Evolutionary conservation across 345 rosid species (phyloP).

Genomic region (Eutrema yunnanense): DNA sequence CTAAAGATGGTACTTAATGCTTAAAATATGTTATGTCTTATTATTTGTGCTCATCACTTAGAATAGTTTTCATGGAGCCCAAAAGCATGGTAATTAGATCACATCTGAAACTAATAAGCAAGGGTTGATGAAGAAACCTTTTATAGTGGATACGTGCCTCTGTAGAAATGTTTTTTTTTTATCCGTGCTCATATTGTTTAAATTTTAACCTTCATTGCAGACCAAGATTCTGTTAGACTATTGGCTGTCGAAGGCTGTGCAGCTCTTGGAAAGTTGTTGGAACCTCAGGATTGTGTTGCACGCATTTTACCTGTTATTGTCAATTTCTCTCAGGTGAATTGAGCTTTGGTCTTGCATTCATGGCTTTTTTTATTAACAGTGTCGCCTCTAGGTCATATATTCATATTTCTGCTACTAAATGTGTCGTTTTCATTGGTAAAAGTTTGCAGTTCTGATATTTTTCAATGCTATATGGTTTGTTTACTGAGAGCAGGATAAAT

Average conservation of each 20-base stretch:
- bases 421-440: not conserved
- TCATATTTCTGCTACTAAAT: not conserved
- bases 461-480: not conserved
- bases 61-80: not conserved
- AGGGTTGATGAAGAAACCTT: not conserved
- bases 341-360: not conserved
- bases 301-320: constrained; percentile 72
- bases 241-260: constrained; percentile 83
- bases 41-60: not conserved
- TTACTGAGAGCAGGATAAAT: constrained; percentile 61
- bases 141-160: not conserved
- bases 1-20: constrained; percentile 72
- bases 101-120: not conserved
- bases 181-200: not conserved
- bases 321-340: constrained; percentile 65
- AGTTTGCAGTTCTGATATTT: not conserved
- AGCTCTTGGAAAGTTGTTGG: constrained; percentile 69
- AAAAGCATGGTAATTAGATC: not conserved
- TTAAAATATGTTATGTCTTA: not conserved
- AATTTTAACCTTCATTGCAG: constrained; percentile 33
- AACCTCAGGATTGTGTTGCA: constrained; percentile 67
- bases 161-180: not conserved
- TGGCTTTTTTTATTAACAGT: not conserved
- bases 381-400: not conserved
- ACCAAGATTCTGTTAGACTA: constrained; percentile 72